phyloP scores from a whole-genome alignment of 305 asterid genomes.

The Rubia tinctorum region DNA sequence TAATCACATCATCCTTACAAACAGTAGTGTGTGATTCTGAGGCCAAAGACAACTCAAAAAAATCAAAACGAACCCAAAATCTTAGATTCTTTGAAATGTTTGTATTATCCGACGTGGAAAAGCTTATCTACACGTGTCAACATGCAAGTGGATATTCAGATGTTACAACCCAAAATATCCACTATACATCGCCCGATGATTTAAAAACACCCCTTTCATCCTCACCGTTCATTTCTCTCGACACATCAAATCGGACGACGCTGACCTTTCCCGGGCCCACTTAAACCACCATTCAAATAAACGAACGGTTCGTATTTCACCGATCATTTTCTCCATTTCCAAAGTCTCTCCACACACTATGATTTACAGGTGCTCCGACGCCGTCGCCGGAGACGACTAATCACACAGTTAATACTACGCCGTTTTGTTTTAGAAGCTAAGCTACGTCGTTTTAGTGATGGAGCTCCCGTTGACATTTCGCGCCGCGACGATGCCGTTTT shows the following conservation, averaged over 20 bases:
- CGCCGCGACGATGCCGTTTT: conserved; percentile 32
- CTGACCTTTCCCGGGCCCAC: conserved; percentile 1
- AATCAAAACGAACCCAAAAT: neutral
- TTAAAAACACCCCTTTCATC: neutral
- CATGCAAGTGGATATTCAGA: neutral
- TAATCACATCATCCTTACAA: neutral
- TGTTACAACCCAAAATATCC: conserved; percentile 4
- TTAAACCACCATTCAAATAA: neutral
- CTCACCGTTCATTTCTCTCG: neutral
- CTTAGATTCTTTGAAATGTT: neutral
- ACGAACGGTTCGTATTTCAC: neutral
- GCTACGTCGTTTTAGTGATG: conserved; percentile 20
- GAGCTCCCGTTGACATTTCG: conserved; percentile 49
- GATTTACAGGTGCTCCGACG: conserved; percentile 1
- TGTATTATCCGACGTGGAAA: neutral
- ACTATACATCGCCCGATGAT: neutral
- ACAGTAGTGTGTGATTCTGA: neutral
- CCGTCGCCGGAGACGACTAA: conserved; percentile 20
- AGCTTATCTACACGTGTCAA: conserved; percentile 5
- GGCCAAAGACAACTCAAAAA: neutral
- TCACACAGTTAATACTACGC: neutral
- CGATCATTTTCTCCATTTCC: conserved; percentile 6
- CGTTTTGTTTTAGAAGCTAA: neutral
- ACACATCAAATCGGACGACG: neutral
- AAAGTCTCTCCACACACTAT: conserved; percentile 5